These are phyloP conservation scores for Tetrapisispora iriomotensis DNA, from an alignment of 805 yeast species.

Conservation along the genomic window DNA sequence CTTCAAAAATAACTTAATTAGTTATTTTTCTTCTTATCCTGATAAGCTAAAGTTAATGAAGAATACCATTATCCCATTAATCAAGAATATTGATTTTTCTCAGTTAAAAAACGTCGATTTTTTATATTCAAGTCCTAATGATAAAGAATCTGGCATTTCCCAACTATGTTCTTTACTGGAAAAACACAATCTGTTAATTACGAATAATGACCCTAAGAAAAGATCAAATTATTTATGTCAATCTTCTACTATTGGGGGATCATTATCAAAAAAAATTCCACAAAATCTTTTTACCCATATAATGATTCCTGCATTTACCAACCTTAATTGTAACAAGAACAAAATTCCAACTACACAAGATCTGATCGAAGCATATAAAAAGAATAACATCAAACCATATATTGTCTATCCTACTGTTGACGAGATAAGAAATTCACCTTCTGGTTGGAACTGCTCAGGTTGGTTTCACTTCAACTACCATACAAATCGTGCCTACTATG, in stretches of 20 bases:
- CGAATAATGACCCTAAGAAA: background rate
- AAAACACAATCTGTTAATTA: background rate
- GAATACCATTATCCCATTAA: conserved; percentile 8
- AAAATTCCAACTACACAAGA: conserved; percentile 4
- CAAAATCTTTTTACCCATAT: conserved; percentile 18
- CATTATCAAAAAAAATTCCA: conserved; percentile 9
- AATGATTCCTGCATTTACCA: conserved; percentile 18
- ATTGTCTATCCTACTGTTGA: conserved; percentile 22
- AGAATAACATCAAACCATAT: conserved; percentile 11
- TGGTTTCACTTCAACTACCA: conserved; percentile 24
- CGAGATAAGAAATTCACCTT: conserved; percentile 16
- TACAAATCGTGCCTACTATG: conserved; percentile 9
- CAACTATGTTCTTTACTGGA: conserved; percentile 7
- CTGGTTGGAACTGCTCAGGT: conserved; percentile 17
- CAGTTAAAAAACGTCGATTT: conserved; percentile 31
- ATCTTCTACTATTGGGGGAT: conserved; percentile 27
- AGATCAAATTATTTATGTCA: conserved; percentile 26
- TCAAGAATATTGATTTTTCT: conserved; percentile 33
- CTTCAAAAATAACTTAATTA: conserved; percentile 38
- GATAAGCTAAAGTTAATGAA: conserved; percentile 23
- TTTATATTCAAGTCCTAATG: conserved; percentile 47
- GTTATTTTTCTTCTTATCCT: conserved; percentile 38
- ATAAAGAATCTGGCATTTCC: conserved; percentile 24
- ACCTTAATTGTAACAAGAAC: background rate
- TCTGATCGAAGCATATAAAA: conserved; percentile 1